phyloP scores from a whole-genome alignment of 2,329 filamentous ascomycete genomes.

The Polytolypa hystricis region DNA sequence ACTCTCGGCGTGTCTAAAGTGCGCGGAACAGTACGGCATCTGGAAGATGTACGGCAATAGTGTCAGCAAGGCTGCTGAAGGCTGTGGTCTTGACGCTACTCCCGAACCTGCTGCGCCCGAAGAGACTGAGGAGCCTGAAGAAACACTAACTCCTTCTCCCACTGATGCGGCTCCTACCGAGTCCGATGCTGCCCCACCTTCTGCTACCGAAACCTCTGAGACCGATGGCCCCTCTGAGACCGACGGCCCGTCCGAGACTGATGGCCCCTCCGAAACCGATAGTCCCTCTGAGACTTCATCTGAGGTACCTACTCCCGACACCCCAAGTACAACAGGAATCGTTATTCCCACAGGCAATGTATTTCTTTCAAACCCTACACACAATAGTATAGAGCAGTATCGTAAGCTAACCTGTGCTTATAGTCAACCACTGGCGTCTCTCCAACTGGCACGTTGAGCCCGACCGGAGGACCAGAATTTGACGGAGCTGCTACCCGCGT shows the following conservation, averaged over 20 bases:
- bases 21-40: conserved; percentile 30
- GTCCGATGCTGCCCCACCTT: background rate
- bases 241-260: background rate
- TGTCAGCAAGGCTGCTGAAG: conserved; percentile 24
- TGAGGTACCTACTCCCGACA: background rate
- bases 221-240: background rate
- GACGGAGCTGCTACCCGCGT: too few relatives aligned
- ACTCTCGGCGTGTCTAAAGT: conserved; percentile 26
- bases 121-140: background rate
- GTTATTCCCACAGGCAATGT: too few relatives aligned
- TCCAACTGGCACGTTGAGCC: too few relatives aligned
- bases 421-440: too few relatives aligned
- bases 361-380: too few relatives aligned
- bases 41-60: conserved; percentile 31
- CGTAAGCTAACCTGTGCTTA: too few relatives aligned
- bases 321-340: background rate
- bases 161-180: background rate
- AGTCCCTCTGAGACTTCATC: background rate
- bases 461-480: too few relatives aligned
- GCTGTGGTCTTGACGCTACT: conserved; percentile 14
- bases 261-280: background rate
- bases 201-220: background rate
- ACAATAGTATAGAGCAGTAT: too few relatives aligned
- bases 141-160: background rate
- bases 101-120: conserved; percentile 3